Conservation (phyloP, 352 stramenopile species). For the Blastocystis sp. region DNA sequence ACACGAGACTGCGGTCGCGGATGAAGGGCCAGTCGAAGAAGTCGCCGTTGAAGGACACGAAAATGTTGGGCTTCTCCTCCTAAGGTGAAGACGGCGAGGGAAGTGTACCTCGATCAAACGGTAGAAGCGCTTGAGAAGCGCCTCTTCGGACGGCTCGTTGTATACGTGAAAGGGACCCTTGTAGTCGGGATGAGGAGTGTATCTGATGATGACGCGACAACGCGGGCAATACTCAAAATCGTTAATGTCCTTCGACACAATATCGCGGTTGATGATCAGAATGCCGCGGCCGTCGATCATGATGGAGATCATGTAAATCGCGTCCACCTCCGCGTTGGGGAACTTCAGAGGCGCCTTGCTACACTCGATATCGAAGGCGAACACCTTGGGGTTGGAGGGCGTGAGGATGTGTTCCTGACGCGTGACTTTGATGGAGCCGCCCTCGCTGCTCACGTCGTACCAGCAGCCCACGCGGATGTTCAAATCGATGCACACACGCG, state of each 20-base stretch:
- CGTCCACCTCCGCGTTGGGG: conserved; percentile 91
- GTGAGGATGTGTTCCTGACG: conserved; percentile 76
- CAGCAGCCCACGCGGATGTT: conserved; percentile 93
- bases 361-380: conserved; percentile 99
- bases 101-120: conserved; percentile 74
- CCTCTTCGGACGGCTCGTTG: conserved; percentile 89
- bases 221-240: conserved; percentile 97
- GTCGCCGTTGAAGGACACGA: conserved; percentile 99
- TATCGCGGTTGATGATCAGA: conserved; percentile 93
- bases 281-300: conserved; percentile 94
- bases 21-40: conserved; percentile 99
- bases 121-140: conserved; percentile 86
- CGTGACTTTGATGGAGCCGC: conserved; percentile 71
- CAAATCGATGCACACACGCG: conserved; percentile 92
- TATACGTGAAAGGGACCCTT: conserved; percentile 93
- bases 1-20: conserved; percentile 86
- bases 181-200: conserved; percentile 70
- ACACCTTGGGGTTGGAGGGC: conserved; percentile 86
- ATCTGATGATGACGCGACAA: conserved; percentile 76
- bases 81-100: conserved; percentile 77
- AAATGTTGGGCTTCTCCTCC: conserved; percentile 92
- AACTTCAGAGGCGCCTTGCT: conserved; percentile 98
- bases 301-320: conserved; percentile 98
- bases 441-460: conserved; percentile 90
- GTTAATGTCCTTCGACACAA: conserved; percentile 93